Conservation (phyloP, 2,329 filamentous ascomycete species). For the Aspergillus neotritici region DNA sequence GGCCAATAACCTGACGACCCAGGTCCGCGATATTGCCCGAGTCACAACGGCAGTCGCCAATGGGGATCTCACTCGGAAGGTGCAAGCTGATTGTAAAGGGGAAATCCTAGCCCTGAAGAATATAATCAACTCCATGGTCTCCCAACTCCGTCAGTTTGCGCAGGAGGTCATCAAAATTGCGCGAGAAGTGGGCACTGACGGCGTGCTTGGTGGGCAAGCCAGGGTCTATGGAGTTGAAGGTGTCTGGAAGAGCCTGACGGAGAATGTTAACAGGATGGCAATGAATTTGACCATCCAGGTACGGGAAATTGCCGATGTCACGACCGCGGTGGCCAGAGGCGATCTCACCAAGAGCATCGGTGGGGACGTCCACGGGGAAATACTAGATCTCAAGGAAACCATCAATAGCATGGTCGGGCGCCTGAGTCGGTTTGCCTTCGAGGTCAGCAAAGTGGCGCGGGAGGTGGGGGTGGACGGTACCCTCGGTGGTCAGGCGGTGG, state of each 20-base stretch:
- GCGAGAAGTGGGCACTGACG: constrained; percentile 77
- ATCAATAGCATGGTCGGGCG: constrained; percentile 99
- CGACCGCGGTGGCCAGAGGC: constrained; percentile 67
- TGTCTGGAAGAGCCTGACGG: constrained; percentile 83
- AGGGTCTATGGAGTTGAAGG: constrained; percentile 78
- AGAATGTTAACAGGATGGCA: constrained; percentile 83
- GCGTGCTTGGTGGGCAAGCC: constrained; percentile 74
- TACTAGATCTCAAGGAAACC: constrained; percentile 88
- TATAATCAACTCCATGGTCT: constrained; percentile 86
- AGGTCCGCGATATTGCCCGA: constrained; percentile 79
- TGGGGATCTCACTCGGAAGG: constrained; percentile 77
- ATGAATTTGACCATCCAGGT: constrained; percentile 84
- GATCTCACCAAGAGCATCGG: constrained; percentile 96
- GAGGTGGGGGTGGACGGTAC: constrained; percentile 95
- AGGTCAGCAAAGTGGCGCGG: constrained; percentile 92
- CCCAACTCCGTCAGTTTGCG: constrained; percentile 75
- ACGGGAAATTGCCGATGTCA: constrained; percentile 82
- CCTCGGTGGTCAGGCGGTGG: constrained; percentile 87
- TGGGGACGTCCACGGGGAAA: constrained; percentile 86
- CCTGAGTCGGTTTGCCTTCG: constrained; percentile 89
- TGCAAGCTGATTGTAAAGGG: constrained; percentile 71
- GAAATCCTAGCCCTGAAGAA: constrained; percentile 79
- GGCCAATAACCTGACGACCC: constrained; percentile 75
- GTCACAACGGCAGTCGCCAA: constrained; percentile 79
- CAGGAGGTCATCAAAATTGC: constrained; percentile 79